Evolutionary conservation across 1,284 basidiomycete species (phyloP).

Genomic region (Leccinum pachyderme): DNA sequence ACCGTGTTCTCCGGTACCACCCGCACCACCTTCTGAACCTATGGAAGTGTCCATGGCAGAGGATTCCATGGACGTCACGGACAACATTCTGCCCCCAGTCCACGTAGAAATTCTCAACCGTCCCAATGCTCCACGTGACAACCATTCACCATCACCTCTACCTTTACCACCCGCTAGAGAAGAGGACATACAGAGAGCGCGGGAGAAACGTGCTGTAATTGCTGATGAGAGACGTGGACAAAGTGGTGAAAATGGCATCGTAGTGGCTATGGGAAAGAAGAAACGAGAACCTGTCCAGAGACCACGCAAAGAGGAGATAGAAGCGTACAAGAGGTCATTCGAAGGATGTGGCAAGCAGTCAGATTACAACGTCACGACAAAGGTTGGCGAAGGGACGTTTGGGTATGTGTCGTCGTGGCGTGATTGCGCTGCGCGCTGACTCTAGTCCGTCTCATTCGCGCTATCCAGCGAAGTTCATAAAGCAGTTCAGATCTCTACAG

Average conservation of each 20-base stretch:
- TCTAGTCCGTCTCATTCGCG: not conserved
- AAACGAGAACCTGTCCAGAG: conserved; percentile 45
- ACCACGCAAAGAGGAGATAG: conserved; percentile 62
- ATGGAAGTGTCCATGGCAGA: conserved; percentile 27
- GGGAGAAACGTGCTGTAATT: conserved; percentile 34
- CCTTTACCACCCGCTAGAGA: conserved; percentile 27
- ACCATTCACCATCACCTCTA: conserved; percentile 46
- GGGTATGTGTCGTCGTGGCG: conserved; percentile 56
- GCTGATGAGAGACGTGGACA: conserved; percentile 9
- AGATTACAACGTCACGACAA: conserved; percentile 81
- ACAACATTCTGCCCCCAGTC: conserved; percentile 34
- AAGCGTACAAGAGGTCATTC: conserved; percentile 66
- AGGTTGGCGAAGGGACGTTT: conserved; percentile 94
- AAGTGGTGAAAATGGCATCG: conserved; percentile 6
- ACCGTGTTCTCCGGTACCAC: conserved; percentile 38
- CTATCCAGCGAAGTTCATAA: conserved; percentile 83
- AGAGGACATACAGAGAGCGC: conserved; percentile 20
- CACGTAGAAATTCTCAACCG: conserved; percentile 33
- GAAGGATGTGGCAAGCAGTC: conserved; percentile 73
- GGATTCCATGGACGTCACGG: conserved; percentile 20
- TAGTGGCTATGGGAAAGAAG: conserved; percentile 17
- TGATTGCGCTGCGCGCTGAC: conserved; percentile 6
- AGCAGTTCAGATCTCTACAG: conserved; percentile 65
- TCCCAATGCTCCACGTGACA: conserved; percentile 45
- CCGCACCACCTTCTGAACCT: conserved; percentile 44